Evolutionary conservation across 495 filamentous ascomycete species (phyloP), one percentile per base, ranked within the genome.

Genomic region (Friedmanniomyces endolithicus): DNA sequence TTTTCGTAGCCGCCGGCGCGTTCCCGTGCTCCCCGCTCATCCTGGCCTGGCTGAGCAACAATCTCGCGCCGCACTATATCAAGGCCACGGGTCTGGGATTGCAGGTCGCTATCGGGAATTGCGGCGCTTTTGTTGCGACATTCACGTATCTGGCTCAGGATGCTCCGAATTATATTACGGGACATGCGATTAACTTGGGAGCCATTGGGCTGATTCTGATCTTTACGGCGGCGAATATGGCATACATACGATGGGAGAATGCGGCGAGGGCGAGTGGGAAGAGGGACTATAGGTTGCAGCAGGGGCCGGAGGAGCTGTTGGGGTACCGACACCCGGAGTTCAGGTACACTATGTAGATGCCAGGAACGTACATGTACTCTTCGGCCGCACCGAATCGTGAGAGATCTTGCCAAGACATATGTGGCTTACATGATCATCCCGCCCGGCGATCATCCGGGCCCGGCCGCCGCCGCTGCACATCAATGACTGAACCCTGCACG

Each of bases 41-140:
- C 11, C 48, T 66, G 62, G 68, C 69, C 12, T 71, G 72, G 71
- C 63, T 72, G 37, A 61, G 67, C 29, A 72, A 72, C 55, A 70
- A 73, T 51, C 55, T 72, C 9, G 67, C 74, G 11, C 71, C 72
- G 2, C 73, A 78, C 53, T 75, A 75, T 53, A 68, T 74, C 22
- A 67, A 73, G 50, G 74, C 74, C 9, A 75, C 73, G 7, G 74
- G 74, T 2, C 63, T 68, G 8, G 74, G 71, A 0, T 67, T 74
- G 41, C 68, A 71, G 47, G 67, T 74, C 40, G 66, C 67, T 43
- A 66, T 73, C 49, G 73, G 71, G 1, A 78, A 77, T 55, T 71
- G 70, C 60, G 67, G 73, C 6, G 74, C 73, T 7, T 77, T 79
- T 56, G 72, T 78, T 43, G 72, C 72, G 0, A 77, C 74, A 0